Evolutionary conservation across 768 basidiomycete genomes (phyloP).

Genomic region (Leucocoprinus birnbaumii): DNA sequence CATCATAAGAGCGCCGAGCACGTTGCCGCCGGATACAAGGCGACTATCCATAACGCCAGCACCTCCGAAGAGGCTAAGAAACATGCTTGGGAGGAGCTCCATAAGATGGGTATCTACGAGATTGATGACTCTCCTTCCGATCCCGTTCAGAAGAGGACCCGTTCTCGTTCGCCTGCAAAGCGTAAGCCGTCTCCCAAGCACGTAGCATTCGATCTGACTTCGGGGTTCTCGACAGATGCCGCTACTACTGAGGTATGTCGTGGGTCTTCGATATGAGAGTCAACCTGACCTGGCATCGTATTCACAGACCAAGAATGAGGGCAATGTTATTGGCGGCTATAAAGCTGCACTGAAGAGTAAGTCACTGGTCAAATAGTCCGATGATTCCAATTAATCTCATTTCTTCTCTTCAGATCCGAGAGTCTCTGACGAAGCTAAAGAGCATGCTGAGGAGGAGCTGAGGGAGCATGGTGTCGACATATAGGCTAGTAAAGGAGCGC

Average conservation of each 20-base stretch:
- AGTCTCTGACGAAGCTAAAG: slow-evolving; percentile 19
- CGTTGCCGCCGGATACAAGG: slow-evolving; percentile 47
- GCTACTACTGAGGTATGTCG: no score
- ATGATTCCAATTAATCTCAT: no score
- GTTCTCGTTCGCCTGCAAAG: slow-evolving; percentile 1
- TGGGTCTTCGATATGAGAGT: no score
- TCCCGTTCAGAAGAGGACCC: no score
- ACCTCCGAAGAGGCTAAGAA: slow-evolving; percentile 49
- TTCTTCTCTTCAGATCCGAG: slow-evolving; percentile 23
- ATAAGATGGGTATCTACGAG: slow-evolving; percentile 17
- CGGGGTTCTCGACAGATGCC: no score
- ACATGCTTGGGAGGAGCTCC: slow-evolving; percentile 38
- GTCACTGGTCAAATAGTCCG: neutral
- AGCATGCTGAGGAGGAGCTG: slow-evolving; percentile 19
- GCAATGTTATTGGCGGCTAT: slow-evolving; percentile 17
- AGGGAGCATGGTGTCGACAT: slow-evolving; percentile 13
- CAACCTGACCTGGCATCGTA: no score
- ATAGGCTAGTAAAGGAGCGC: neutral
- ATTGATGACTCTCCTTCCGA: neutral
- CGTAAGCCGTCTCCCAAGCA: neutral
- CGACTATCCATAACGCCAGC: slow-evolving; percentile 52
- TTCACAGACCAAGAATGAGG: slow-evolving; percentile 7
- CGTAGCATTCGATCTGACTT: no score
- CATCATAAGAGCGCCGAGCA: slow-evolving; percentile 17
- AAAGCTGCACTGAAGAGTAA: slow-evolving; percentile 23